Evolutionary conservation across 148 eudicot species (phyloP), one percentile per base, ranked within the genome.

Genomic region (Vaccinium macrocarpon): DNA sequence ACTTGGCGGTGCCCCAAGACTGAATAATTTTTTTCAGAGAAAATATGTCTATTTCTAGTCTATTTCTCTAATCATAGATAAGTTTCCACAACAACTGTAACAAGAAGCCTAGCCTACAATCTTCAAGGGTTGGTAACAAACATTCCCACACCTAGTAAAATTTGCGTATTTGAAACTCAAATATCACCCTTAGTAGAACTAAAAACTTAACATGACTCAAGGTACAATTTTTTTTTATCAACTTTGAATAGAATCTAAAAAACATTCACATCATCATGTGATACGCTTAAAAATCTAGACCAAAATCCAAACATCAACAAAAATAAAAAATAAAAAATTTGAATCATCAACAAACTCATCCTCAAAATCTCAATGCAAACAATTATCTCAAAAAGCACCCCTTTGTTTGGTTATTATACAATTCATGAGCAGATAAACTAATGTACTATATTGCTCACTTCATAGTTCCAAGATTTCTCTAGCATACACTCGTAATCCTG

Each of bases 301-400:
- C 76, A 38, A 72, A 72, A 32, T 72, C 3, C 0, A 19, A 72
- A 35, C 79, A 74, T 1, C 76, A 6, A 0, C 13, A 11, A 57
- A n/a, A n/a, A n/a, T n/a, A n/a, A n/a, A n/a, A n/a, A n/a, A n/a
- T n/a, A n/a, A n/a, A n/a, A n/a, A n/a, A n/a, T n/a, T n/a, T n/a
- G n/a, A 18, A 72, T 16, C 79, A 75, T 1, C 77, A 6, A 0
- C 14, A 12, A 59, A 49, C 29, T 80, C 13, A 2, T 13, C n/a
- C 76, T 18, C 8, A 9, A 23, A 66, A 25, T 5, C 35, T 7
- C 49, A 32, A 51, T 2, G n/a, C 62, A 68, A 53, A 78, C 52
- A 84, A 19, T 49, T n/a, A 19, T 78, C 82, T 27, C 76, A 50
- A 57, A 84, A 83, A 50, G 70, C 38, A 35, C 38, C 76, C 76